phyloP scores from a whole-genome alignment of 169 alveolate genomes.

The Babesia ovis region DNA sequence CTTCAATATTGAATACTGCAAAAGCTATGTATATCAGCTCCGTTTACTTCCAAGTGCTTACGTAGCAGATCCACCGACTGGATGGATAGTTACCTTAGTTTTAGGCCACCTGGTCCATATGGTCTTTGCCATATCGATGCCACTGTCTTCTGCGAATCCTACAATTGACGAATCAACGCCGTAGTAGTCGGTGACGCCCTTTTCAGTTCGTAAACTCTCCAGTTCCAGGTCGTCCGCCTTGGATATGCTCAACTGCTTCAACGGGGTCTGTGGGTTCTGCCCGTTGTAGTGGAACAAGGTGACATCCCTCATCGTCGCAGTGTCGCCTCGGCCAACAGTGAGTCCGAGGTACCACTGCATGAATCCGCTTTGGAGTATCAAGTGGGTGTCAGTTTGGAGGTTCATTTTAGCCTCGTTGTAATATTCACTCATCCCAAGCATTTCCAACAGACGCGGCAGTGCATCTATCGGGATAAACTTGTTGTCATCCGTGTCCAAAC shows the following conservation, averaged over 20 bases:
- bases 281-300: conserved; percentile 63
- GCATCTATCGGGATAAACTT: conserved; percentile 64
- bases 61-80: no score
- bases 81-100: conserved; percentile 20
- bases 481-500: conserved; percentile 70
- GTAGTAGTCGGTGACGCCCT: background rate
- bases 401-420: conserved; percentile 3
- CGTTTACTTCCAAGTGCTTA: no score
- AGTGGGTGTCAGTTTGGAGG: conserved; percentile 11
- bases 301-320: background rate
- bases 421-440: conserved; percentile 25
- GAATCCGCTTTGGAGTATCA: conserved; percentile 28
- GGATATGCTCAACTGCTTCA: conserved; percentile 13
- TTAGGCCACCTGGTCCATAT: conserved; percentile 64
- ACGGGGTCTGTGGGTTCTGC: conserved; percentile 20
- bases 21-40: no score
- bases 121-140: conserved; percentile 29
- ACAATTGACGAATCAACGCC: conserved; percentile 36
- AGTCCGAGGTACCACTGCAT: conserved; percentile 41
- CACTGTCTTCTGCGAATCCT: conserved; percentile 14
- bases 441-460: conserved; percentile 59
- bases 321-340: background rate
- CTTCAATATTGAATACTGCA: no score
- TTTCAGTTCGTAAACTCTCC: background rate
- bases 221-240: background rate